Base-by-base conservation (phyloP, 1,284 basidiomycete genomes). In the Flammula alnicola region DNA sequence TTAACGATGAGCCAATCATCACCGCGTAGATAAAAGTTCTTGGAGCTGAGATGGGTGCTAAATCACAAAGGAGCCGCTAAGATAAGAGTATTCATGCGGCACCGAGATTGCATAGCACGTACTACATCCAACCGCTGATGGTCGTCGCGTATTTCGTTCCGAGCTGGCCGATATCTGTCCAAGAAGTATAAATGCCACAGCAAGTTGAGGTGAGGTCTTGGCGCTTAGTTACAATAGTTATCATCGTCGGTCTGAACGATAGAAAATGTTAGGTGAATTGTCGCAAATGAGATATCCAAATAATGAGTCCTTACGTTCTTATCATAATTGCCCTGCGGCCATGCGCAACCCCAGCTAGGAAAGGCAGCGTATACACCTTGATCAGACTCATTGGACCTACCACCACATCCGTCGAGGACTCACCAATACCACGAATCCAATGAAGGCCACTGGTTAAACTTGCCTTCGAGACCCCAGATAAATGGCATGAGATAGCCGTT, bases 361-460 rank as follows among this genome's bases (percentile, higher is more conserved):
- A 32, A 22, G 10, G 27, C 30, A 33, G 20, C 22, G 20, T 11
- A 8, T 27, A 14, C 8, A 30, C 7, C 19, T 10, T 19, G 9
- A 22, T 16, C 35, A 19, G 32, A 11, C 19, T 9, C 30, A 35
- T 37, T 22, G n/a, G 12, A 11, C 7, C 14, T 11, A 9, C 6
- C n/a, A 14, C 7, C 1, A 20, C 22, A 9, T n/a, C 16, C 4
- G 12, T 17, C n/a, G 11, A 31, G 12, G 5, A 62, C 73, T 46
- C 48, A 76, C 75, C 74, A 76, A 56, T 68, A 68, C 75, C 75
- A 77, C n/a, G 69, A 69, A 59, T 77, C 75, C 54, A 76, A 56
- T 26, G 65, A 55, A 10, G 62, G 57, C 66, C 67, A 76, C 11
- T 50, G 44, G 5, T 55, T 44, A 47, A 75, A 74, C 7, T 66